Conservation (phyloP, 441 rosid species). For the Cnidoscolus chayamansa region DNA sequence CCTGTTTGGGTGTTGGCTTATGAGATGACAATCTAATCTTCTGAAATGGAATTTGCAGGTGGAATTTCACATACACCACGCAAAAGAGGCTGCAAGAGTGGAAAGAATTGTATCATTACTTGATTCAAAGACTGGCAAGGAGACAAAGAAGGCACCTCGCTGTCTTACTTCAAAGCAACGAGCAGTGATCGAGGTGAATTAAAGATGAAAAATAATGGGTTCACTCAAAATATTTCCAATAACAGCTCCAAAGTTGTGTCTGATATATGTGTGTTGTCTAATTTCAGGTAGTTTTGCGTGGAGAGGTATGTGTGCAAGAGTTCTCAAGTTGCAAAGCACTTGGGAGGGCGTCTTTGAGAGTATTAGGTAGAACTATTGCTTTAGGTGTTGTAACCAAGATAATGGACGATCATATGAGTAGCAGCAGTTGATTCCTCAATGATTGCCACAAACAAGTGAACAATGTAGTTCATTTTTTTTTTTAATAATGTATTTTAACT, state of each 20-base stretch:
- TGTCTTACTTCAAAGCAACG: conserved; percentile 72
- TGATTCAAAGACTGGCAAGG: conserved; percentile 89
- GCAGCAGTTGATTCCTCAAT: neutral
- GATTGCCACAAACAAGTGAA: neutral
- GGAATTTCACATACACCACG: conserved; percentile 92
- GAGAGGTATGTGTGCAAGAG: conserved; percentile 68
- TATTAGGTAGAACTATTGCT: conserved; percentile 76
- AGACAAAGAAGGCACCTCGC: conserved; percentile 74
- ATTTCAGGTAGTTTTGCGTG: conserved; percentile 61
- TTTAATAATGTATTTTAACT: too few relatives aligned
- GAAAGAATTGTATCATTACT: conserved; percentile 59
- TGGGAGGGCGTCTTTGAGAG: conserved; percentile 82
- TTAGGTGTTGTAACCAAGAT: conserved; percentile 71
- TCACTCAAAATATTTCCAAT: neutral
- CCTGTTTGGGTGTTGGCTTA: neutral
- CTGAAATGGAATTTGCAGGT: conserved; percentile 41
- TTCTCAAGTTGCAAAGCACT: conserved; percentile 72
- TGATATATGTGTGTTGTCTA: neutral
- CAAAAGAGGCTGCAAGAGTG: conserved; percentile 80
- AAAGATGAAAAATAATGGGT: neutral
- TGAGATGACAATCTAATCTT: conserved; percentile 19
- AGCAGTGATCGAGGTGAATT: conserved; percentile 73
- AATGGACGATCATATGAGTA: conserved; percentile 40
- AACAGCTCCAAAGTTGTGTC: neutral
- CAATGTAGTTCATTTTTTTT: neutral